phyloP scores from a whole-genome alignment of 805 yeast species.

The Novakomyces olei region DNA sequence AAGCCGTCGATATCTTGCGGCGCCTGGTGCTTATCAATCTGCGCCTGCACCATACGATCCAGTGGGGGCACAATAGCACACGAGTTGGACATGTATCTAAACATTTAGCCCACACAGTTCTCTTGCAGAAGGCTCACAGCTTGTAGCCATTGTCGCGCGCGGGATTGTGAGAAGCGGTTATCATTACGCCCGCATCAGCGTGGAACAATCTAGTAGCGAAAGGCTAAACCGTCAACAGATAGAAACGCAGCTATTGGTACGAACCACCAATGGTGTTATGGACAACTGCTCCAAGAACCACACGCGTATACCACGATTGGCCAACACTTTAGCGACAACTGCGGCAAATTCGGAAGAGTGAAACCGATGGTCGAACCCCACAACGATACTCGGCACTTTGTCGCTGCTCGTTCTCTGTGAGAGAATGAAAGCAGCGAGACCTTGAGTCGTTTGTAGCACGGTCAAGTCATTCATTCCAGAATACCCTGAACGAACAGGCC shows the following conservation, averaged over 20 bases:
- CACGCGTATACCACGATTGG: slow-evolving; percentile 46
- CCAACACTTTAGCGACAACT: slow-evolving; percentile 53
- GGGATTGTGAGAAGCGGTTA: slow-evolving; percentile 30
- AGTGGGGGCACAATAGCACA: slow-evolving; percentile 92
- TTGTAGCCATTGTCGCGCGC: slow-evolving; percentile 77
- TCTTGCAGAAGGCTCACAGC: too few species aligned
- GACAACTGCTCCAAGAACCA: slow-evolving; percentile 19
- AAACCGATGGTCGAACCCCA: slow-evolving; percentile 84
- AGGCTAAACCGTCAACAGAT: too few species aligned
- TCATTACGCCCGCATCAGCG: slow-evolving; percentile 76
- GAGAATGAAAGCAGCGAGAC: slow-evolving; percentile 17
- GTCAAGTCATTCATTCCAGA: slow-evolving; percentile 75
- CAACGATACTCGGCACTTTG: slow-evolving; percentile 29
- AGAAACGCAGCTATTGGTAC: too few species aligned
- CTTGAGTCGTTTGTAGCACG: slow-evolving; percentile 70
- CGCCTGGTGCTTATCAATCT: too few species aligned
- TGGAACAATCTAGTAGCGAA: slow-evolving; percentile 42
- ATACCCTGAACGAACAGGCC: slow-evolving; percentile 80
- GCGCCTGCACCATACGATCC: too few species aligned
- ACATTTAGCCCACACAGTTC: slow-evolving; percentile 25
- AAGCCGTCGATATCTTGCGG: too few species aligned
- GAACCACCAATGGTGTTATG: slow-evolving; percentile 87
- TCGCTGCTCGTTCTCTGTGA: slow-evolving; percentile 5
- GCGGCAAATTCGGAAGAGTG: slow-evolving; percentile 62
- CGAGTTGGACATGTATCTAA: slow-evolving; percentile 59